Conservation (phyloP, 2,329 filamentous ascomycete genomes). For the Trichophyton verrucosum region DNA sequence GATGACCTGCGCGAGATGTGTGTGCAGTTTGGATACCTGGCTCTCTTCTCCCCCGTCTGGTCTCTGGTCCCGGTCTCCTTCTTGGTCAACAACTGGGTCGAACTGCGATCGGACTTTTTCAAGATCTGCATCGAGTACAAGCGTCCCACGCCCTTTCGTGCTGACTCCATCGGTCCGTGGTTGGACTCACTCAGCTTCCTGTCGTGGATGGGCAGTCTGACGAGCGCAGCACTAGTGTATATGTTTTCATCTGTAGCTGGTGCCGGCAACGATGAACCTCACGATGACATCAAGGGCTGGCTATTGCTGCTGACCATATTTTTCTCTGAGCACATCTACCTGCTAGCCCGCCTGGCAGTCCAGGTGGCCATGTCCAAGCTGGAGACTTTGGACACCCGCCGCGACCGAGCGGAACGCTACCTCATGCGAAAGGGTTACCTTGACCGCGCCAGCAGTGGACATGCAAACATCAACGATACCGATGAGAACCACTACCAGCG, state of each 20-base stretch:
- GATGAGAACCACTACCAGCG: too few species aligned
- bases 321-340: constrained; percentile 77
- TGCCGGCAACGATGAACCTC: constrained; percentile 26
- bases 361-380: constrained; percentile 63
- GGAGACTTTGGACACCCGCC: constrained; percentile 66
- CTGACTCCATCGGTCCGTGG: constrained; percentile 92
- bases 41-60: constrained; percentile 88
- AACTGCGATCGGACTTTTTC: constrained; percentile 81
- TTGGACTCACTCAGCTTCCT: constrained; percentile 73
- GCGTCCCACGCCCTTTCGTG: constrained; percentile 75
- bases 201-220: constrained; percentile 86
- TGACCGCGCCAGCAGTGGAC: constrained; percentile 27
- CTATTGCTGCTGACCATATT: constrained; percentile 70
- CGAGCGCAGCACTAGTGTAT: constrained; percentile 75
- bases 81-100: constrained; percentile 90
- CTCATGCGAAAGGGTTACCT: constrained; percentile 67
- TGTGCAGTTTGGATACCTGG: constrained; percentile 77
- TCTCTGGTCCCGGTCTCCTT: constrained; percentile 83
- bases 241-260: constrained; percentile 59
- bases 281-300: constrained; percentile 43
- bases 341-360: constrained; percentile 62
- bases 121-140: constrained; percentile 88
- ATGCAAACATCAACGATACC: neutral
- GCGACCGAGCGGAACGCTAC: constrained; percentile 71
- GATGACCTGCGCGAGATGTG: constrained; percentile 89